phyloP scores from a whole-genome alignment of 2,329 filamentous ascomycete species.

The Phialophora expanda region DNA sequence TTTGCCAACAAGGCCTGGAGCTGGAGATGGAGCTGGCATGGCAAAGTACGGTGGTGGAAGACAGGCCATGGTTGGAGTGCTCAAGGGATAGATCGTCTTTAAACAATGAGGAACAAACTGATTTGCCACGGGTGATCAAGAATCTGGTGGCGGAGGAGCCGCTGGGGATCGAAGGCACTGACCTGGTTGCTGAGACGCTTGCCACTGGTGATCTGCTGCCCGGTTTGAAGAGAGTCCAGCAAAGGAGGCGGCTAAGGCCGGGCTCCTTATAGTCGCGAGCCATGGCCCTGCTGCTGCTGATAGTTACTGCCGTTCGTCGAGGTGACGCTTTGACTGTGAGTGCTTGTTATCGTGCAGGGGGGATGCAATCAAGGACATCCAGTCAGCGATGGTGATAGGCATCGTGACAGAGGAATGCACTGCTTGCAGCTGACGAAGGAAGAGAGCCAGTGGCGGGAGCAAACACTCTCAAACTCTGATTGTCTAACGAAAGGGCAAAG shows the following conservation, averaged over 20 bases:
- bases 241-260: not conserved
- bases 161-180: not conserved
- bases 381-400: constrained; percentile 1
- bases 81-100: not conserved
- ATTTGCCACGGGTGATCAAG: constrained; percentile 2
- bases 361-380: not conserved
- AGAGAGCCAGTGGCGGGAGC: not conserved
- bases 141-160: not conserved
- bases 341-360: not conserved
- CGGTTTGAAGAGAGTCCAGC: not conserved
- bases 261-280: not conserved
- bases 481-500: not conserved
- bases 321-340: constrained; percentile 1
- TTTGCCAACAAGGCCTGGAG: constrained; percentile 32
- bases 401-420: not conserved
- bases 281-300: not conserved
- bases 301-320: not conserved
- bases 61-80: constrained; percentile 42
- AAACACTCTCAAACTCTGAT: not conserved
- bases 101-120: constrained; percentile 2
- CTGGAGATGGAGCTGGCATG: constrained; percentile 19
- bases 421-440: not conserved
- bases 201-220: not conserved
- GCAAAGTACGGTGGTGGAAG: constrained; percentile 24
- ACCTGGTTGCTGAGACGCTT: not conserved